phyloP scores from a whole-genome alignment of 306 rosid species.

The Sechiopsis laciniata region DNA sequence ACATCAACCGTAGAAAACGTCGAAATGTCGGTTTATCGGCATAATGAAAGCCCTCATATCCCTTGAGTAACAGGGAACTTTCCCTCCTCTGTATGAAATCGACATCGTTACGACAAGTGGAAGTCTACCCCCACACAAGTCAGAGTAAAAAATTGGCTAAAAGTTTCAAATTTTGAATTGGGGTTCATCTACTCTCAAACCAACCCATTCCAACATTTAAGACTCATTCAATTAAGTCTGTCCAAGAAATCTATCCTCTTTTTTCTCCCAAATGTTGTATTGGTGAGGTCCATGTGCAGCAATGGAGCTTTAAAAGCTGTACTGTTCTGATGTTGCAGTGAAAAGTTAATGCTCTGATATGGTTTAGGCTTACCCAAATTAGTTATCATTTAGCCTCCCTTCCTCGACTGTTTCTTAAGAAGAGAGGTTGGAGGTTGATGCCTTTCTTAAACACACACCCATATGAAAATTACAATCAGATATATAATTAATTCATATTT shows the following conservation, averaged over 20 bases:
- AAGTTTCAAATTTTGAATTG: constrained; percentile 21
- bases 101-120: background rate
- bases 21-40: background rate
- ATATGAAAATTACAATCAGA: background rate
- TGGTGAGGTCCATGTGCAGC: constrained; percentile 65
- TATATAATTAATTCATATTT: background rate
- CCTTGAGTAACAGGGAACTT: background rate
- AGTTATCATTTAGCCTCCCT: constrained; percentile 11
- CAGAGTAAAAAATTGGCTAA: constrained; percentile 7
- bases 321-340: constrained; percentile 31
- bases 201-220: constrained; percentile 23
- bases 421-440: constrained; percentile 7
- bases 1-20: background rate
- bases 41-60: background rate
- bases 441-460: background rate
- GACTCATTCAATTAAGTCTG: constrained; percentile 13
- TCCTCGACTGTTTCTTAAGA: background rate
- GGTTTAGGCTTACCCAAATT: constrained; percentile 10
- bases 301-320: constrained; percentile 37
- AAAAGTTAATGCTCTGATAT: constrained; percentile 19
- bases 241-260: background rate
- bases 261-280: background rate
- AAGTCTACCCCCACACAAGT: constrained; percentile 13
- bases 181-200: constrained; percentile 21
- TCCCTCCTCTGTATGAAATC: background rate